Evolutionary conservation across 306 rosid genomes (phyloP).

Genomic region (Herpetospermum pedunculosum): DNA sequence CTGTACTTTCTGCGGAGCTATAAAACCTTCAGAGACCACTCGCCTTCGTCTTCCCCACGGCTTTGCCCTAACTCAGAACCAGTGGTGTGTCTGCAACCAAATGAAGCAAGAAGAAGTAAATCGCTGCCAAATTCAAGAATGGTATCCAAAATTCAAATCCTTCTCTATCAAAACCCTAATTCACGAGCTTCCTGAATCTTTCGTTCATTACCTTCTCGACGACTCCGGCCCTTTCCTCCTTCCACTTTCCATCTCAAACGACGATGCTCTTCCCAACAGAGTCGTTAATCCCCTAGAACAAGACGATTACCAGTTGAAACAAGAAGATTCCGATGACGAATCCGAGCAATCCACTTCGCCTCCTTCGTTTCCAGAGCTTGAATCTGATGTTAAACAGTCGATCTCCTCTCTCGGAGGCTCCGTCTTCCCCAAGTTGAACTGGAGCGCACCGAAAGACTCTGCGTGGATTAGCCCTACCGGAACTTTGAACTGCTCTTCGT

Average conservation of each 20-base stretch:
- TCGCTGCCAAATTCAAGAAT: slow-evolving; percentile 63
- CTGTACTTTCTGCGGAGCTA: background rate
- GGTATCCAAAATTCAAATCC: slow-evolving; percentile 63
- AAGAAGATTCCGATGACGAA: slow-evolving; percentile 56
- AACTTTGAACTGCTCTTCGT: slow-evolving; percentile 41
- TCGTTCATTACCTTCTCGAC: slow-evolving; percentile 54
- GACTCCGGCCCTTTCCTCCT: slow-evolving; percentile 57
- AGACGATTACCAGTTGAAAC: slow-evolving; percentile 51
- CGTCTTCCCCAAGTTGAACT: slow-evolving; percentile 68
- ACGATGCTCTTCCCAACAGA: slow-evolving; percentile 75
- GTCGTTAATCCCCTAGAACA: slow-evolving; percentile 46
- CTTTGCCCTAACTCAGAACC: background rate
- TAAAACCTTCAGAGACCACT: background rate
- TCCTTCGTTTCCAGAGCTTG: slow-evolving; percentile 71
- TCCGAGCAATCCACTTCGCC: slow-evolving; percentile 34
- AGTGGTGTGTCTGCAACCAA: background rate
- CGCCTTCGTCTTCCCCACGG: background rate
- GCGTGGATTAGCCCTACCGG: slow-evolving; percentile 64
- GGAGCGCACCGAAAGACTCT: slow-evolving; percentile 87
- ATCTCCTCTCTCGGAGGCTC: slow-evolving; percentile 62
- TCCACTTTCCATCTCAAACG: slow-evolving; percentile 56
- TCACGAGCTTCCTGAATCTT: slow-evolving; percentile 65
- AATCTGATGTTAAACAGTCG: slow-evolving; percentile 49
- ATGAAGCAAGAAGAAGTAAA: slow-evolving; percentile 62
- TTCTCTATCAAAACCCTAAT: slow-evolving; percentile 47